phyloP scores from a whole-genome alignment of 2,329 filamentous ascomycete genomes.

The Fusarium concolor region DNA sequence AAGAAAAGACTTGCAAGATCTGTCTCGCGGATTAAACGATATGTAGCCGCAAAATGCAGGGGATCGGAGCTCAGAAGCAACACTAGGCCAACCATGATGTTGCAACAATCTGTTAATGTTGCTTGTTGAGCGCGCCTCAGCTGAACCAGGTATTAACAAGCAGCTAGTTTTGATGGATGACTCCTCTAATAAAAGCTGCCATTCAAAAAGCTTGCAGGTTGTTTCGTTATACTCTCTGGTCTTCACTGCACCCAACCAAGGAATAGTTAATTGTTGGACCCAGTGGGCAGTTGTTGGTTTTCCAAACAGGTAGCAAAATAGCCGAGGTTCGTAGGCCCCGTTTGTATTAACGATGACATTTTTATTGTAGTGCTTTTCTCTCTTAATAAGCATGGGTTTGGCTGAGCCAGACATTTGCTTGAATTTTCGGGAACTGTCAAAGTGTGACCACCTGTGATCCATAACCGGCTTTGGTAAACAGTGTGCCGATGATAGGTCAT shows the following conservation, averaged over 20 bases:
- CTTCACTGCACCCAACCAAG: neutral
- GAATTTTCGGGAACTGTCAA: constrained; percentile 1
- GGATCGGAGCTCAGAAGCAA: constrained; percentile 9
- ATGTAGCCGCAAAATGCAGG: constrained; percentile 33
- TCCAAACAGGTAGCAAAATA: neutral
- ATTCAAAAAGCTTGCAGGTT: constrained; percentile 1
- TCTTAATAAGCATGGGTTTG: neutral
- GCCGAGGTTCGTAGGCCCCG: neutral
- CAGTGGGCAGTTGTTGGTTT: neutral
- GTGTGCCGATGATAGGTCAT: constrained; percentile 26
- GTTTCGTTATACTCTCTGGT: neutral
- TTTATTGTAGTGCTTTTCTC: neutral
- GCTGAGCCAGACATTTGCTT: neutral
- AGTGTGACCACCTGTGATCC: neutral
- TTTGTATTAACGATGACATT: neutral
- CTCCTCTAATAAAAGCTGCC: constrained; percentile 3
- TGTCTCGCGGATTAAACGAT: constrained; percentile 4
- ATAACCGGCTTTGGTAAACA: neutral
- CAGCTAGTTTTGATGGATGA: constrained; percentile 12
- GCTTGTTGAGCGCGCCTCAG: constrained; percentile 21
- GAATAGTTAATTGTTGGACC: neutral
- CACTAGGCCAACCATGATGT: constrained; percentile 28
- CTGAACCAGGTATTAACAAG: constrained; percentile 22
- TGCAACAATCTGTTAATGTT: constrained; percentile 1
- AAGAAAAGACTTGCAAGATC: constrained; percentile 18